Conservation (phyloP, 805 yeast genomes). For the Barnettozyma salicaria region DNA sequence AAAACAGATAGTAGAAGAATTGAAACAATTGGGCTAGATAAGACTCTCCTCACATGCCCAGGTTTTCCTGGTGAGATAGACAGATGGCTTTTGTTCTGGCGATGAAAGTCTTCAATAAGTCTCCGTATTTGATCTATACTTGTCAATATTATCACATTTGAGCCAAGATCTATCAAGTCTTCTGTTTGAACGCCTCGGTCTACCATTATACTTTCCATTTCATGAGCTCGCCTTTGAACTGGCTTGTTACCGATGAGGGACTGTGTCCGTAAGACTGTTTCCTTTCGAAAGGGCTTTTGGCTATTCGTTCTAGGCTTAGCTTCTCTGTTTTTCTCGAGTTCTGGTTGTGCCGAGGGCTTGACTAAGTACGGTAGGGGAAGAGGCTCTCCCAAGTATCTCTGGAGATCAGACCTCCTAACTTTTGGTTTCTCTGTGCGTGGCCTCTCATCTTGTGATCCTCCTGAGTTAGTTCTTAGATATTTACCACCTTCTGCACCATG, state of each 20-base stretch:
- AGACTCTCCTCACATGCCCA: no score
- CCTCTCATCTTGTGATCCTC: background rate
- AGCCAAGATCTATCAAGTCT: background rate
- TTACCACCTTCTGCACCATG: background rate
- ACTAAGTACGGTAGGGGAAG: constrained; percentile 33
- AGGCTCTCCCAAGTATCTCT: constrained; percentile 31
- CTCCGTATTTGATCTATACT: background rate
- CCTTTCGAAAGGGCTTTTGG: background rate
- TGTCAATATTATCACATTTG: background rate
- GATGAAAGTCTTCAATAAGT: background rate
- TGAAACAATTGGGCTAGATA: constrained; percentile 1
- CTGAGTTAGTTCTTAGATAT: background rate
- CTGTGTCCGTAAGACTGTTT: background rate
- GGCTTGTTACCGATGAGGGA: no score
- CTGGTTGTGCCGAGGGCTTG: constrained; percentile 1
- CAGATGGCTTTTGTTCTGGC: background rate
- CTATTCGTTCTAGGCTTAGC: background rate
- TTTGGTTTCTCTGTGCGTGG: background rate
- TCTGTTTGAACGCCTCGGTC: constrained; percentile 8
- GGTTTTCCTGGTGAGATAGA: no score
- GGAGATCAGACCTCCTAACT: constrained; percentile 5
- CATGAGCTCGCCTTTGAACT: no score
- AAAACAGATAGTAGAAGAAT: constrained; percentile 1
- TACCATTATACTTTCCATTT: background rate
- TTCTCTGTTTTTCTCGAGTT: no score